phyloP scores from a whole-genome alignment of 169 alveolate species.

The Fabrea salina region DNA sequence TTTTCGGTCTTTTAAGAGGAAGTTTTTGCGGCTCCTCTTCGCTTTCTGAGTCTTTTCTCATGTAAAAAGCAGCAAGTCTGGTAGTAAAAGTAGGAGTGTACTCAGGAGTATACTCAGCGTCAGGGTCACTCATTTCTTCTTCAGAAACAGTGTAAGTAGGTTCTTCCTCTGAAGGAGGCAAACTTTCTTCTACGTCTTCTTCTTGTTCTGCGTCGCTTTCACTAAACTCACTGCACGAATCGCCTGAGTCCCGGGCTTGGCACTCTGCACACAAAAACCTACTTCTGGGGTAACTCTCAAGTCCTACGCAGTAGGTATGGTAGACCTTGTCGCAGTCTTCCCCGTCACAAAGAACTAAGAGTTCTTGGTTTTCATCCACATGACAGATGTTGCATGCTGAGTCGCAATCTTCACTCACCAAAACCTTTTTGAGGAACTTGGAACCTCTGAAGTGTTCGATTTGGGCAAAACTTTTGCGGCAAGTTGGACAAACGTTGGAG shows the following conservation, averaged over 20 bases:
- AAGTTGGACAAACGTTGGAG: constrained; percentile 11
- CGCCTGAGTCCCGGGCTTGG: neutral
- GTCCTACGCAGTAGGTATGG: neutral
- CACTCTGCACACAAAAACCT: neutral
- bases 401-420: constrained; percentile 3
- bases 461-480: neutral
- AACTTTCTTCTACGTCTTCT: neutral
- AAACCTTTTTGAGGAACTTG: neutral
- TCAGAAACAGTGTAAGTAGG: neutral
- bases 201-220: constrained; percentile 7
- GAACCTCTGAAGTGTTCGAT: neutral
- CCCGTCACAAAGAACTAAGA: neutral
- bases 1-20: neutral
- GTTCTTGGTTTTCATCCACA: neutral
- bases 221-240: neutral
- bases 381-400: neutral
- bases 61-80: no score
- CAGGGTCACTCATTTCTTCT: neutral
- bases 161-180: neutral
- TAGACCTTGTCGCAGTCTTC: neutral
- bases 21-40: neutral
- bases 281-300: neutral
- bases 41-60: no score
- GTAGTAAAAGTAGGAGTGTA: neutral
- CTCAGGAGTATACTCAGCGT: neutral